phyloP scores from a whole-genome alignment of 1,284 basidiomycete species.

The Ganoderma multipileum region DNA sequence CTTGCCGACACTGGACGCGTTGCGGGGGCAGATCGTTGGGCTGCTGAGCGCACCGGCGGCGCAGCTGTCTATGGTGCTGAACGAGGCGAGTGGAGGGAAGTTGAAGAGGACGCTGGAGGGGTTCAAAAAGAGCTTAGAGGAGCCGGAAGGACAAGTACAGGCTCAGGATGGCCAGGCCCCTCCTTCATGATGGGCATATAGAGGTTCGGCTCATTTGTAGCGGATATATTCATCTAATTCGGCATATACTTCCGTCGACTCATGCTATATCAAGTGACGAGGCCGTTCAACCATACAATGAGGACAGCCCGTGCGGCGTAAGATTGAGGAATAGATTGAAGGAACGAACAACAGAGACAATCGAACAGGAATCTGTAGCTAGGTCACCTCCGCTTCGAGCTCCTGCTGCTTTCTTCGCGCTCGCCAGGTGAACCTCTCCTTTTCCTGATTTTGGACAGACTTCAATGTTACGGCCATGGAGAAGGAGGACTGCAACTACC shows the following conservation, averaged over 20 bases:
- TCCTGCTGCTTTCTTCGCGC: constrained; percentile 38
- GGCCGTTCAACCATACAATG: background rate
- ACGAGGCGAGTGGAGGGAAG: constrained; percentile 76
- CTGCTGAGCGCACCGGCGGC: constrained; percentile 73
- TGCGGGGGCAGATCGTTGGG: constrained; percentile 79
- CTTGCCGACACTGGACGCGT: constrained; percentile 72
- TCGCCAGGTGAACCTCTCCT: constrained; percentile 40
- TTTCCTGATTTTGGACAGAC: constrained; percentile 34
- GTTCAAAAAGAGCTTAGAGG: constrained; percentile 69
- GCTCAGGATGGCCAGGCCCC: constrained; percentile 35
- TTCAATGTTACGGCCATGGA: constrained; percentile 4
- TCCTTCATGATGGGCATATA: constrained; percentile 21
- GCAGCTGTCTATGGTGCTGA: constrained; percentile 73
- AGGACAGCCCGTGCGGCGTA: background rate
- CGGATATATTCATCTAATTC: constrained; percentile 28
- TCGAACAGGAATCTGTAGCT: background rate
- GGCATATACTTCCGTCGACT: constrained; percentile 12
- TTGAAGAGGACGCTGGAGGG: constrained; percentile 81
- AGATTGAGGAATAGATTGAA: background rate
- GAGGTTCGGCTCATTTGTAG: constrained; percentile 20
- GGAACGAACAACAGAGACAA: constrained; percentile 1
- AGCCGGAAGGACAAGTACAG: constrained; percentile 46
- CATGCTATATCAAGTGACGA: background rate
- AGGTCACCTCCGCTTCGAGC: constrained; percentile 42
- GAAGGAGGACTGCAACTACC: constrained; percentile 17